Base-by-base conservation (phyloP, 2,329 filamentous ascomycete genomes). In the Blastomyces parvus region DNA sequence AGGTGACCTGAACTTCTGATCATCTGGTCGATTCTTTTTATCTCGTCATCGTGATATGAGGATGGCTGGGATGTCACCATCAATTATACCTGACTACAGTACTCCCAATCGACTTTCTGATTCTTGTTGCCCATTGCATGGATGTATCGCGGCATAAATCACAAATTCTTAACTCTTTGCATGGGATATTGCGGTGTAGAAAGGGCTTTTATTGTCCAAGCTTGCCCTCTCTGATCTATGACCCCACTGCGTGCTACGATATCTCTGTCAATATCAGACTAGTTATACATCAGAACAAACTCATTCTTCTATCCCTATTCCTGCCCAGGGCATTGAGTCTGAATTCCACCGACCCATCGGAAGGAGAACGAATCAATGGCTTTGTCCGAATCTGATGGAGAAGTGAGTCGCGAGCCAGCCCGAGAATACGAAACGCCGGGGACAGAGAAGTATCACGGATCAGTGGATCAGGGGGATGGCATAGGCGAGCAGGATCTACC, bases 41-140 rank as follows among this genome's bases (percentile, higher is more conserved):
- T 22, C 36, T 14, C 36, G 6, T 42, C 13, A 11, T 42, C n/a
- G 14, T 36, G 55, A 42, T 58, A 58, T 3, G 55, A 58, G 55
- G 19, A 58, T 58, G 55, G 55, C 9, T 22, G 33, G n/a, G 36
- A 40, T 58, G 55, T 58, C n/a, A 42, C 55, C 13, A 58, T 36
- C 33, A 17, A n/a, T 27, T 25, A 58, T 25, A 58, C 55, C 36
- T 13, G 55, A 6, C n/a, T 58, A 3, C 3, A 40, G 9, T 58
- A 58, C 36, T 27, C 55, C 22, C 9, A n/a, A 25, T 27, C 36
- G n/a, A n/a, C 42, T 58, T 25, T 38, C 52, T 56, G 25, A 36
- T 40, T 17, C 36, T 58, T 58, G 36, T 36, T 6, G 55, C 17
- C 36, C 13, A 13, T 48, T 8, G 27, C 42, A 59, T 59, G 57